Base-by-base conservation (phyloP, 345 rosid genomes). In the Limnanthes douglasii region DNA sequence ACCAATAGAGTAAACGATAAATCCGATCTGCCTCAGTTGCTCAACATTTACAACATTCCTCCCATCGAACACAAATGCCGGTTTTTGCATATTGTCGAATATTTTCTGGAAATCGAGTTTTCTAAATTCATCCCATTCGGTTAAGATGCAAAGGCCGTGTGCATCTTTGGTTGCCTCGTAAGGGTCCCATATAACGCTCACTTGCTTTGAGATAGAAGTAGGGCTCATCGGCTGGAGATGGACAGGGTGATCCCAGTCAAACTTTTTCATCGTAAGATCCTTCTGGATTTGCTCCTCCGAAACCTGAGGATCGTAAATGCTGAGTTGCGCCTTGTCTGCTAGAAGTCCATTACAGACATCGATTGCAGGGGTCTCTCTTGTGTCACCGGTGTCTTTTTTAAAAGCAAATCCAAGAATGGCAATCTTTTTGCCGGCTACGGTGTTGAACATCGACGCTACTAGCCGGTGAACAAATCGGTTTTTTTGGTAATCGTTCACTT, bases 81-180 rank as follows among this genome's bases (percentile, higher is more conserved):
- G 95, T 54, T 84, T 78, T 65, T 49, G 73, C 95, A 83, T 83
- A 41, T 54, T 70, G 27, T 75, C 64, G 16, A 46, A 72, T 45
- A 83, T 72, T 70, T 16, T 78, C 48, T 64, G 61, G 66, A 53
- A 83, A 30, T 84, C 81, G 4, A 84, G 76, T 1, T 46, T 64
- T 74, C 60, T 84, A 63, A 78, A 84, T 49, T 84, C 86, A 18
- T 75, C 84, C 93, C 95, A 75, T 53, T 84, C 93, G 0, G 95
- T 84, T 30, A 78, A 62, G 45, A 84, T 68, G 66, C 95, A 84
- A 9, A 78, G 21, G 6, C 76, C 81, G 8, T 84, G 95, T 0
- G 93, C 93, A 16, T 60, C 70, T 48, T 75, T 78, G 3, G 72
- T 51, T 13, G 95, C 81, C 49, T 64, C 66, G 13, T 78, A 84